Evolutionary conservation across 2,329 filamentous ascomycete species (phyloP).

Genomic region (Ceratocystis destructans): DNA sequence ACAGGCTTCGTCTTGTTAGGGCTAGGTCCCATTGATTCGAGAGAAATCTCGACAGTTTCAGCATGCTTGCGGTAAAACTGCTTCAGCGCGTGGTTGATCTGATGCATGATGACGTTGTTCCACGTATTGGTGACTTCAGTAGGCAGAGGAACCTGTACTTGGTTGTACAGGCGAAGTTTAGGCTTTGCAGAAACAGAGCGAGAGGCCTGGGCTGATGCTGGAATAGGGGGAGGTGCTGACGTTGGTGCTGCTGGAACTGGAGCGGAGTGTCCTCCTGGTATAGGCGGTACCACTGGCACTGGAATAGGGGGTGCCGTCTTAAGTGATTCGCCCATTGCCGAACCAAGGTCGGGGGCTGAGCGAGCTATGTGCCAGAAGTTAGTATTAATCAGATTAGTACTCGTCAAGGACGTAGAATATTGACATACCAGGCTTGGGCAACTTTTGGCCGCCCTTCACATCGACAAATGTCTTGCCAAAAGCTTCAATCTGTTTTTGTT

Average conservation of each 20-base stretch:
- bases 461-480: conserved; percentile 8
- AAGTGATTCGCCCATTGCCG: background rate
- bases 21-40: conserved; percentile 60
- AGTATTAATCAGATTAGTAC: background rate
- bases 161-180: conserved; percentile 46
- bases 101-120: conserved; percentile 57
- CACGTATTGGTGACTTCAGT: conserved; percentile 54
- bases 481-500: conserved; percentile 17
- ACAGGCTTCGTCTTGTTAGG: conserved; percentile 54
- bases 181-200: conserved; percentile 6
- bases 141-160: conserved; percentile 44
- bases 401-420: background rate
- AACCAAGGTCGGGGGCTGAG: background rate
- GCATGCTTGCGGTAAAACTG: conserved; percentile 58
- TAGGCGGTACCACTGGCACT: background rate
- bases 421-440: conserved; percentile 11
- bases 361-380: conserved; percentile 1
- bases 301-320: background rate
- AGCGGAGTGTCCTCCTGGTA: background rate
- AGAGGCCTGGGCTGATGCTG: background rate
- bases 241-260: background rate
- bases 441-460: background rate
- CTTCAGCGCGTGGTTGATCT: conserved; percentile 56
- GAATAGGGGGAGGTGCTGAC: background rate
- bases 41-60: conserved; percentile 65